Base-by-base conservation (phyloP, 345 rosid species). In the Dipteronia dyeriana region DNA sequence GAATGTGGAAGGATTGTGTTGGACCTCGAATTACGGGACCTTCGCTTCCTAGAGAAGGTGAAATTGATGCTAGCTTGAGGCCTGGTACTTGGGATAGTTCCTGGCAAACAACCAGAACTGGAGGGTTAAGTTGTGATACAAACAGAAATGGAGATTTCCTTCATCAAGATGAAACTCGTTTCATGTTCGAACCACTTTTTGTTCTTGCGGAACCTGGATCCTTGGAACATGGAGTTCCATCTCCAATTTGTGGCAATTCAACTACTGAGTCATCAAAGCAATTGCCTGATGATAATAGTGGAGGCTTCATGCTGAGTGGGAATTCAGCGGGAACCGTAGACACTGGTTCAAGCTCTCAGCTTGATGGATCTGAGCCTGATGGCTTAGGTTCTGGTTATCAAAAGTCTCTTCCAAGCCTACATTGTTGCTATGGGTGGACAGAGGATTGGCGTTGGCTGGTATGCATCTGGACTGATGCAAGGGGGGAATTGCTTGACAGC, bases 381-480 rank as follows among this genome's bases (percentile, higher is more conserved):
- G 85, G 85, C 70, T 80, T 79, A 79, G 87, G 80, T 20, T 77
- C 87, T 63, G 76, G 86, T 66, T 81, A 76, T 76, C 97, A 90
- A 78, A 96, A 91, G 82, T 65, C 85, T 69, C 86, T 78, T 79
- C 94, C 98, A 54, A 91, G 97, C 79, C 85, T 97, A 71, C 99
- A 97, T 81, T 97, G 99, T 80, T 97, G 98, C 86, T 97, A 97
- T 78, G 98, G 98, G 23, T 97, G 99, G 99, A 92, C 99, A 62
- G 99, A 97, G 82, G 99, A 97, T 85, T 97, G 99, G 99, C 92
- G 97, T 69, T 97, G 99, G 98, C 92, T 97, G 72, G 98, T 91
- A 76, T 94, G 98, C 88, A 85, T 94, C 80, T 97, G 99, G 99
- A 94, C 99, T n/a, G 99, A 97, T 87, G 92, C 95, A 45, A 86